phyloP scores from a whole-genome alignment of 1,139 yeast species.

The Komagataea norvegica region DNA sequence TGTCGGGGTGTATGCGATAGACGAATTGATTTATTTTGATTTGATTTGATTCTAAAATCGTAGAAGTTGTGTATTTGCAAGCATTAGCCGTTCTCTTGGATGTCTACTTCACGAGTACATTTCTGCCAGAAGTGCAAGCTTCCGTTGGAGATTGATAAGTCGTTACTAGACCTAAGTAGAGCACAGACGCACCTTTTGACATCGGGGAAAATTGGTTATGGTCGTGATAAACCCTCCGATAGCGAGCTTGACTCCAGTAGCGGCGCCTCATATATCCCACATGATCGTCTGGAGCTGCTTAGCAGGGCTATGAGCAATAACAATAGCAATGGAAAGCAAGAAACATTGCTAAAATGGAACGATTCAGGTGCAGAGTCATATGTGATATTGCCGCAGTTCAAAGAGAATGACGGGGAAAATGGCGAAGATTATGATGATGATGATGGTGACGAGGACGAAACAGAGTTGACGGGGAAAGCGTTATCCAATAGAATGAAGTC shows the following conservation, averaged over 20 bases:
- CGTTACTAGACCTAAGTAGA: slow-evolving; percentile 45
- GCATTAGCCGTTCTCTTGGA: not conserved
- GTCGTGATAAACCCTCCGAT: slow-evolving; percentile 17
- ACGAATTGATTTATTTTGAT: too few relatives aligned
- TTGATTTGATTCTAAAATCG: too few relatives aligned
- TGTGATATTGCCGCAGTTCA: slow-evolving; percentile 27
- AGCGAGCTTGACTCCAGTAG: slow-evolving; percentile 5
- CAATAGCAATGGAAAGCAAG: slow-evolving; percentile 1
- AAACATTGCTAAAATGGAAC: slow-evolving; percentile 14
- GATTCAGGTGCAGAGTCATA: slow-evolving; percentile 25
- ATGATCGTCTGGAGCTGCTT: slow-evolving; percentile 32
- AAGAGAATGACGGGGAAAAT: slow-evolving; percentile 19
- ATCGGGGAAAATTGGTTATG: slow-evolving; percentile 28
- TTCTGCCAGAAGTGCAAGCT: slow-evolving; percentile 58
- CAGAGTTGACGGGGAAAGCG: slow-evolving; percentile 21
- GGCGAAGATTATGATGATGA: slow-evolving; percentile 20
- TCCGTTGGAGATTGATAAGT: slow-evolving; percentile 51
- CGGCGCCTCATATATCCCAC: slow-evolving; percentile 28
- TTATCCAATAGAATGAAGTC: slow-evolving; percentile 41
- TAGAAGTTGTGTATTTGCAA: too few relatives aligned
- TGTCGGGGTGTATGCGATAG: slow-evolving; percentile 3
- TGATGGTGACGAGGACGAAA: slow-evolving; percentile 7
- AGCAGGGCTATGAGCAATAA: slow-evolving; percentile 19
- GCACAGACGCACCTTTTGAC: slow-evolving; percentile 48
- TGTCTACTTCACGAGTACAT: slow-evolving; percentile 1